phyloP scores from a whole-genome alignment of 116 monocot genomes.

The Cymodocea nodosa region DNA sequence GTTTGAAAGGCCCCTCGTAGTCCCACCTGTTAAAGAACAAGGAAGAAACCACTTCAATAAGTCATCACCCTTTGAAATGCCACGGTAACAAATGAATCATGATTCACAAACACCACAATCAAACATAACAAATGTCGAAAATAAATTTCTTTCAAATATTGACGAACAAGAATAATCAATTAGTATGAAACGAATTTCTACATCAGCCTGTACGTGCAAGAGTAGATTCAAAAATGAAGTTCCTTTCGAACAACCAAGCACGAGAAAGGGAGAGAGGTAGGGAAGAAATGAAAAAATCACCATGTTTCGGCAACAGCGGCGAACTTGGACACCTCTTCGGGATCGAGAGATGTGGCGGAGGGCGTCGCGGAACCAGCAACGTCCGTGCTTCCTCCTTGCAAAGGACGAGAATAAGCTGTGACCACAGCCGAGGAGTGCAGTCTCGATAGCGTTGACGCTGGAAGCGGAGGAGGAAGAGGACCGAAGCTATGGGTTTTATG shows the following conservation, averaged over 20 bases:
- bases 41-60: background rate
- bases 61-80: background rate
- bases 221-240: background rate
- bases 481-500: background rate
- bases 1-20: conserved; percentile 82
- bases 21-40: conserved; percentile 60
- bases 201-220: background rate
- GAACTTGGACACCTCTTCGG: background rate
- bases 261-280: background rate
- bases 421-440: too few relatives aligned
- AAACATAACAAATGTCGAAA: background rate
- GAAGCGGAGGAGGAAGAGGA: too few relatives aligned
- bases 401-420: background rate
- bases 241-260: background rate
- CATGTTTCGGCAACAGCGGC: background rate
- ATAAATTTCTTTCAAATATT: background rate
- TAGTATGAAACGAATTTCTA: background rate
- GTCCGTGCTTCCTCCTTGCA: background rate
- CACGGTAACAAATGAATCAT: background rate
- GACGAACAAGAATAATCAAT: background rate
- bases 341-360: background rate
- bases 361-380: background rate
- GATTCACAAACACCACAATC: background rate
- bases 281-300: background rate
- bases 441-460: too few relatives aligned